These are phyloP conservation scores for Thecamonas trahens DNA, from an alignment of 78 protist genomes.

Conservation along the genomic window DNA sequence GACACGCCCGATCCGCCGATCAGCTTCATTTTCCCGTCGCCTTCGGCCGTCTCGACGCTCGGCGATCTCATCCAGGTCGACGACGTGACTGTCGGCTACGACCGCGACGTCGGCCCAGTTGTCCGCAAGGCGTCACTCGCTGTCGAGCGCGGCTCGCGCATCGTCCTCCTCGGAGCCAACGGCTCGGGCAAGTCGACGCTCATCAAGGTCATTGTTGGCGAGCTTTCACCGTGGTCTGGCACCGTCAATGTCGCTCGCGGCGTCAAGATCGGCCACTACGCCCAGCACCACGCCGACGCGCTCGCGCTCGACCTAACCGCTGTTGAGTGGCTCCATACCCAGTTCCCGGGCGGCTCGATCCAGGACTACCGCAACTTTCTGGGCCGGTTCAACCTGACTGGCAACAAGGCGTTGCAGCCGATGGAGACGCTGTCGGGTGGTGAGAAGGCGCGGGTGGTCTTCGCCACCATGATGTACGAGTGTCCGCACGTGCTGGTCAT, in stretches of 20 bases:
- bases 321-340: slow-evolving; percentile 15
- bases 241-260: background rate
- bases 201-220: slow-evolving; percentile 71
- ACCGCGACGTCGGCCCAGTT: background rate
- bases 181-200: slow-evolving; percentile 92
- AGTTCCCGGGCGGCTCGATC: slow-evolving; percentile 17
- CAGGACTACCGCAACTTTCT: slow-evolving; percentile 51
- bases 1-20: too few relatives aligned
- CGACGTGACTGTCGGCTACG: background rate
- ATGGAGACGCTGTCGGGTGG: slow-evolving; percentile 85
- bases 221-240: slow-evolving; percentile 65
- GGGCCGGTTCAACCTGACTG: slow-evolving; percentile 70
- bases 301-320: slow-evolving; percentile 29
- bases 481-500: slow-evolving; percentile 77
- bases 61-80: slow-evolving; percentile 7
- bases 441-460: slow-evolving; percentile 71
- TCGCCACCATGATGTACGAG: slow-evolving; percentile 50
- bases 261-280: slow-evolving; percentile 19
- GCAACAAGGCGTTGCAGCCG: slow-evolving; percentile 61
- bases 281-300: slow-evolving; percentile 57
- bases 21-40: too few relatives aligned
- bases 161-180: slow-evolving; percentile 73
- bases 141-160: background rate
- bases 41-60: too few relatives aligned
- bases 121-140: background rate